Base-by-base conservation (phyloP, 371 early-diverging fungal species). In the Apophysomyces sp. region DNA sequence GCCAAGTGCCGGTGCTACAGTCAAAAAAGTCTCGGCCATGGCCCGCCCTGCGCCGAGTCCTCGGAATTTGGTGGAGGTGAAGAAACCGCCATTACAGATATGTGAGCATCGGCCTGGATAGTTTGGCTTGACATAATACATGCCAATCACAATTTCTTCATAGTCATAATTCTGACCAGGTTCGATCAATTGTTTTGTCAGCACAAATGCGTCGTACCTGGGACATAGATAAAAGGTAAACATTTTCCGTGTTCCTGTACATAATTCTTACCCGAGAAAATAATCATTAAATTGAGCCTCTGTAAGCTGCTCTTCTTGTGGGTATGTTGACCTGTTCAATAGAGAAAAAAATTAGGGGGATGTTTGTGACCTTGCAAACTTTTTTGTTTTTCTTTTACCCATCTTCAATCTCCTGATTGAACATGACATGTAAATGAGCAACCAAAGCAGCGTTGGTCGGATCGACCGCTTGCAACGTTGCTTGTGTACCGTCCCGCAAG, bases 51-150 rank as follows among this genome's bases (percentile, higher is more conserved):
- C 85, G 3, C 91, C 89, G 11, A 67, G 55, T 3, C 84, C 84
- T 21, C 92, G 83, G 32, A 74, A 76, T 6, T 49, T 61, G 3
- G 69, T 62, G 24, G 79, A 73, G 4, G 86, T 85, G 53, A 92
- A 78, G 60, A 92, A 92, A 5, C 93, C 93, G 26, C 85, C 93
- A 67, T 91, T 92, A 69, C 91, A 90, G 51, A 86, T 84, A 63
- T 85, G 83, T 30, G 85, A 82, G 58, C 81, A 80, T 30, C 86
- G 72, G 7, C 86, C 85, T 13, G 91, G 91, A 58, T 85, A 92
- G 62, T 92, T 92, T 6, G 91, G 91, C 71, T 91, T 91, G 69
- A 90, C 70, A 60, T 92, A 91, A 58, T 88, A 92, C 68, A 82
- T 82, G 37, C 91, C 93, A 24, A 90, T 51, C 0, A 88, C 63